Percentiles rank a stretch among this genome's conserved stretches.
phyloP scores from a whole-genome alignment of 1,139 yeast genomes.

The Taiozyma sp. region DNA sequence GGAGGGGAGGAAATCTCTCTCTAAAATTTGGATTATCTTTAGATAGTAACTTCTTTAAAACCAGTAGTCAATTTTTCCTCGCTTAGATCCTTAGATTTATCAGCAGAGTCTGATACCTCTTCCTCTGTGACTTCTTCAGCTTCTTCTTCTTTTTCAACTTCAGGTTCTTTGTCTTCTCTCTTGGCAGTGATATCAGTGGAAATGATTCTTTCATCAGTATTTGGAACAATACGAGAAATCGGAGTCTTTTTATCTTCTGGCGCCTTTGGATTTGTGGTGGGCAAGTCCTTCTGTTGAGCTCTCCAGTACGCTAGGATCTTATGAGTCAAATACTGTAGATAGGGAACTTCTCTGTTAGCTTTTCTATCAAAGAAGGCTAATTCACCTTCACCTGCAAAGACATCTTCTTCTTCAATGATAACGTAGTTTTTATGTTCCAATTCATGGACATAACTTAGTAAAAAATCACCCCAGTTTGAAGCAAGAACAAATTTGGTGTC shows the following conservation, averaged over 20 bases:
- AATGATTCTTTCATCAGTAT: slow-evolving; percentile 12
- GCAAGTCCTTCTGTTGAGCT: slow-evolving; percentile 10
- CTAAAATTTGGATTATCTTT: neutral
- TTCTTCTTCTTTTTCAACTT: slow-evolving; percentile 4
- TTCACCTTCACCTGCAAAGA: slow-evolving; percentile 67
- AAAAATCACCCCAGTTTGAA: slow-evolving; percentile 80
- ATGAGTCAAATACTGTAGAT: slow-evolving; percentile 56
- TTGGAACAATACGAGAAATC: slow-evolving; percentile 9
- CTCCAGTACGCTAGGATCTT: slow-evolving; percentile 30
- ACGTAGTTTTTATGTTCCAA: slow-evolving; percentile 76
- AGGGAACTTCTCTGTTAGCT: slow-evolving; percentile 45
- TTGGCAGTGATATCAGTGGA: slow-evolving; percentile 14
- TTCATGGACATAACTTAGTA: slow-evolving; percentile 77
- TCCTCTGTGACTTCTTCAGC: slow-evolving; percentile 2
- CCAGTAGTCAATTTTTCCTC: slow-evolving; percentile 12
- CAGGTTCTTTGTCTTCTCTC: slow-evolving; percentile 5
- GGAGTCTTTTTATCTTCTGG: slow-evolving; percentile 6
- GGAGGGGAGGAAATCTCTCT: too few relatives aligned
- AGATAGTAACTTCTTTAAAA: slow-evolving; percentile 13
- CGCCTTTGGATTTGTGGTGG: slow-evolving; percentile 3
- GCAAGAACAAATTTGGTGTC: slow-evolving; percentile 77
- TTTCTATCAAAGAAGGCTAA: slow-evolving; percentile 56
- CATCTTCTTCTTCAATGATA: slow-evolving; percentile 45
- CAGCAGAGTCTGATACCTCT: slow-evolving; percentile 8
- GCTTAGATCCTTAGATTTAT: slow-evolving; percentile 8